These are phyloP conservation scores for Trichoderma guizhouense DNA, from an alignment of 2,329 filamentous ascomycete genomes.

Conservation along the genomic window DNA sequence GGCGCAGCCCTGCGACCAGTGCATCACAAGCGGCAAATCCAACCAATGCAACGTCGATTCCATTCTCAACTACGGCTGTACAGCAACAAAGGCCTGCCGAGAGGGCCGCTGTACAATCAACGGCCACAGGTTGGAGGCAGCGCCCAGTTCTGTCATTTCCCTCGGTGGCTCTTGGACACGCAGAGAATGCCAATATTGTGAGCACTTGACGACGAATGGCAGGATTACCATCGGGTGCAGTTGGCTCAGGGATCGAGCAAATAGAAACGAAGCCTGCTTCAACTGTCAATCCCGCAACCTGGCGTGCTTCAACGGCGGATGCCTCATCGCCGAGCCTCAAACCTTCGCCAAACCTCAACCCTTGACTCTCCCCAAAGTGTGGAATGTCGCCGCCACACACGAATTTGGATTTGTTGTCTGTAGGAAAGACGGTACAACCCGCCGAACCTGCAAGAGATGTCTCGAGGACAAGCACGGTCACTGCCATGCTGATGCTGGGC, in stretches of 20 bases:
- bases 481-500: constrained; percentile 22
- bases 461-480: constrained; percentile 15
- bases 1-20: constrained; percentile 20
- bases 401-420: constrained; percentile 22
- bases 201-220: constrained; percentile 15
- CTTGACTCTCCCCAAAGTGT: constrained; percentile 19
- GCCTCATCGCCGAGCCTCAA: constrained; percentile 16
- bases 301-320: constrained; percentile 24
- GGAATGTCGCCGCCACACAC: constrained; percentile 11
- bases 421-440: constrained; percentile 17
- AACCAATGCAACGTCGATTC: constrained; percentile 26
- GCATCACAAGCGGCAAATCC: neutral
- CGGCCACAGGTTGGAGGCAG: constrained; percentile 10
- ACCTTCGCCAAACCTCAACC: constrained; percentile 6
- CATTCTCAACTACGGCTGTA: constrained; percentile 22
- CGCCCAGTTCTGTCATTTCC: constrained; percentile 21
- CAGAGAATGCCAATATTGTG: constrained; percentile 26
- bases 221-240: constrained; percentile 19
- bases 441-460: constrained; percentile 22
- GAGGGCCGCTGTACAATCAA: constrained; percentile 7
- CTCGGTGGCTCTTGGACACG: constrained; percentile 24
- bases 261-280: constrained; percentile 24
- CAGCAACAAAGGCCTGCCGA: constrained; percentile 18
- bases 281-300: constrained; percentile 22
- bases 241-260: constrained; percentile 23